These are phyloP conservation scores for Populus hybrid DNA, from an alignment of 441 rosid genomes.

Conservation along the genomic window DNA sequence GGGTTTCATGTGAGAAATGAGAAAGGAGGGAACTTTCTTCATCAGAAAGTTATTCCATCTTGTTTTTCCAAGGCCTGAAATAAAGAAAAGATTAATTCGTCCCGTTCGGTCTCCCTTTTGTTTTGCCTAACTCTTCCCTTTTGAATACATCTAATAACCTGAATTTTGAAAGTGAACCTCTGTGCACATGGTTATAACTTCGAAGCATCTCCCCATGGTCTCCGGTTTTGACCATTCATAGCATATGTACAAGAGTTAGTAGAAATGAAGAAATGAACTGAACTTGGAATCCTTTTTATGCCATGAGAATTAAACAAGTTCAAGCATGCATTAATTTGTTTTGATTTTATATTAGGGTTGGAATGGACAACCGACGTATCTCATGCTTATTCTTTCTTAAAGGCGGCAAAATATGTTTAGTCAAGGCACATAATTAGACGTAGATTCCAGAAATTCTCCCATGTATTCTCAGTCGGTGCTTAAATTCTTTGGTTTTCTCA, in stretches of 20 bases:
- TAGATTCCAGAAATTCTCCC: background rate
- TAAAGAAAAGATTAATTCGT: background rate
- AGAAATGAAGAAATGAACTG: background rate
- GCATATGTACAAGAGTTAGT: background rate
- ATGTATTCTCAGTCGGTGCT: background rate
- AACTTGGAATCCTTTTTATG: background rate
- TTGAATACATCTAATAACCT: background rate
- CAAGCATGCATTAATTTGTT: background rate
- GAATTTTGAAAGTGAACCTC: background rate
- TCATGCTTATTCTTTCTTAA: background rate
- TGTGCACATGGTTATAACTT: background rate
- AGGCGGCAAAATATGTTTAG: background rate
- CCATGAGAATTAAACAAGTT: background rate
- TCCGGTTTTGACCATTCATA: background rate
- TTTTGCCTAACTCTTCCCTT: background rate
- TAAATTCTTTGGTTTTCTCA: background rate
- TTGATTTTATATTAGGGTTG: background rate
- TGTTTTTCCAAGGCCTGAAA: background rate
- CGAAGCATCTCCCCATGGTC: background rate
- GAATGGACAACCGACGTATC: background rate
- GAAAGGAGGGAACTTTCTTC: background rate
- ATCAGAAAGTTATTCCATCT: background rate
- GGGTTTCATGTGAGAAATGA: background rate
- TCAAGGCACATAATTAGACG: background rate
- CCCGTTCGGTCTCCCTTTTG: background rate